Evolutionary conservation across 805 yeast species (phyloP), one percentile per base, ranked within the genome.

Genomic region (Lachancea meyersii): DNA sequence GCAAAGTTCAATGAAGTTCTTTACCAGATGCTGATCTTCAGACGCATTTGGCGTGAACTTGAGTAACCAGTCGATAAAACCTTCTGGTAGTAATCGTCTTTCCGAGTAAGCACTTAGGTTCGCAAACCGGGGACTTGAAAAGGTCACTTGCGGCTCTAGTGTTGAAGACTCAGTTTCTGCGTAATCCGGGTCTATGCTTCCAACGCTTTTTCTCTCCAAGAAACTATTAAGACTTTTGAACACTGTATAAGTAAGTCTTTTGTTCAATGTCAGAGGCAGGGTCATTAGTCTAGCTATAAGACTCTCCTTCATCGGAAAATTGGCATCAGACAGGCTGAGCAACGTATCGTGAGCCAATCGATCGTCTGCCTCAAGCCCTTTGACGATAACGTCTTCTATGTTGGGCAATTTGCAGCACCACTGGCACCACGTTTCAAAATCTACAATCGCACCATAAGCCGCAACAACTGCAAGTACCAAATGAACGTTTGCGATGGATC

Each of bases 1-100:
- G 30, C 61, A 53, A 18, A 57, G 54, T 23, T 49, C 54, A n/a
- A 58, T 48, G 30, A 57, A 60, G 39, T 60, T 60, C 36, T 59
- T 60, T 55, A 62, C 53, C n/a, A 52, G 40, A 39, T 53, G 55
- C 20, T 50, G 40, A 41, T 52, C 52, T 23, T 48, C 47, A 13
- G 27, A 32, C 10, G 49, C 49, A 11, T 46, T 47, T 10, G 48
- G 39, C 17, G 54, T 41, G 18, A 53, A 45, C 5, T 35, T 30
- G 22, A 53, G 40, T 22, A 54, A 36, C 63, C 63, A 57, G 16
- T 51, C 48, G 11, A 40, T 35, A 35, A 48, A 48, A 5, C 36
- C 38, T 16, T 39, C 45, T 9, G 53, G 54, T 8, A 57, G 24
- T 1, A 37, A 14, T n/a, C 37, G 13, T 36, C 40, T 28, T 17